Evolutionary conservation across 768 basidiomycete species (phyloP).

Genomic region (Podaxis sp.): DNA sequence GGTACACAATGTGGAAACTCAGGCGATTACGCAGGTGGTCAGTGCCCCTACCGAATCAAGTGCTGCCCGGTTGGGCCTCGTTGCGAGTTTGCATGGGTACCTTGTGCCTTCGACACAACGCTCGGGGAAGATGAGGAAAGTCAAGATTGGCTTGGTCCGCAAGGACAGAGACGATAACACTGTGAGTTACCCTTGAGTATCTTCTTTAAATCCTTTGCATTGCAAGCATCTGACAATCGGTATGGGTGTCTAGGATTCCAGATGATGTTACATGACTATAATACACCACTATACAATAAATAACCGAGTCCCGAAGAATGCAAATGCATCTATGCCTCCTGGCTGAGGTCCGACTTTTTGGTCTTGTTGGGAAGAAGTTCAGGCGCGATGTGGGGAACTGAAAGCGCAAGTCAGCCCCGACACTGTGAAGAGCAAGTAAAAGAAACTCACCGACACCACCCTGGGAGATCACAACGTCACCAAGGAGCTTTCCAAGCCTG

Average conservation of each 20-base stretch:
- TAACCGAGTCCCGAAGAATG: not conserved
- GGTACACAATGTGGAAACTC: slow-evolving; percentile 78
- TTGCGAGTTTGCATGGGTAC: slow-evolving; percentile 43
- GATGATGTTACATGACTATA: slow-evolving; percentile 2
- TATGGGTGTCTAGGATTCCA: not conserved
- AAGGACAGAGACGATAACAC: not conserved
- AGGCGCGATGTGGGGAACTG: slow-evolving; percentile 73
- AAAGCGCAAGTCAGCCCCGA: slow-evolving; percentile 42
- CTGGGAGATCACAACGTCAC: slow-evolving; percentile 85
- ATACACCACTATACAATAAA: slow-evolving; percentile 12
- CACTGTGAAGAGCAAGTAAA: not conserved
- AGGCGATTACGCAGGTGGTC: slow-evolving; percentile 68
- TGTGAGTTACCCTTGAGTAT: not conserved
- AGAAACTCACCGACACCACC: slow-evolving; percentile 65
- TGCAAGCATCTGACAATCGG: not conserved
- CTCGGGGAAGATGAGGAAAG: slow-evolving; percentile 44
- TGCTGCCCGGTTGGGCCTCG: slow-evolving; percentile 26
- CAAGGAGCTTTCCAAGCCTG: slow-evolving; percentile 78
- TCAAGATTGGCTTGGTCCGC: slow-evolving; percentile 31
- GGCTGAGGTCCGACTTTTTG: slow-evolving; percentile 8
- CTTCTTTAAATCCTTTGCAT: too few relatives aligned
- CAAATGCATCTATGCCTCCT: not conserved
- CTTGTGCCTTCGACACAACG: slow-evolving; percentile 48
- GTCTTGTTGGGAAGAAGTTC: slow-evolving; percentile 24
- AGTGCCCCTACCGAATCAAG: slow-evolving; percentile 32